Evolutionary conservation across 2,329 filamentous ascomycete genomes (phyloP).

Genomic region (Ophiostoma ulmi): DNA sequence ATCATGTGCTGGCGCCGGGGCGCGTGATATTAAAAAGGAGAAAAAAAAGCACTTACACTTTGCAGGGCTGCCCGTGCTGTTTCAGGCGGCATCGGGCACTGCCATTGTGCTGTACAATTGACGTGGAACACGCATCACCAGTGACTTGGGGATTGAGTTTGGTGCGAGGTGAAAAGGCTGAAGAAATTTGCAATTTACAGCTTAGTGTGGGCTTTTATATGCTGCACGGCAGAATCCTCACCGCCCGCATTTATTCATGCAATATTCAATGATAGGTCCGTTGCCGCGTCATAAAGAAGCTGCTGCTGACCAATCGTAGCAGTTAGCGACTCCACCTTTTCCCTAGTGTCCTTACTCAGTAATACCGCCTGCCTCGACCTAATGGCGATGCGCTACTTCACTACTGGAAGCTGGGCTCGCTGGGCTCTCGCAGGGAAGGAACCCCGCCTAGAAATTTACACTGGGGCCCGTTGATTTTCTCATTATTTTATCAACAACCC

Average conservation of each 20-base stretch:
- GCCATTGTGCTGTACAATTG: not conserved
- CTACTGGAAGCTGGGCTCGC: not conserved
- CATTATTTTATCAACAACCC: conserved; percentile 13
- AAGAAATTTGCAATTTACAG: not conserved
- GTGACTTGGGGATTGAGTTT: not conserved
- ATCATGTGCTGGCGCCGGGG: conserved; percentile 42
- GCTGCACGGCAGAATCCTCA: not conserved
- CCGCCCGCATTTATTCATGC: not conserved
- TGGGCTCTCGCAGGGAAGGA: not conserved
- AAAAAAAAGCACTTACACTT: conserved; percentile 18
- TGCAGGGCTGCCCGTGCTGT: not conserved
- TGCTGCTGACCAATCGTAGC: not conserved
- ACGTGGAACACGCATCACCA: not conserved
- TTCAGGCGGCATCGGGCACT: not conserved
- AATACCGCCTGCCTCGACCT: not conserved
- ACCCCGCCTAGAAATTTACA: conserved; percentile 15
- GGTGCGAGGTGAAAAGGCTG: not conserved
- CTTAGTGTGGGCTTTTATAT: not conserved
- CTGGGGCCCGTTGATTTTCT: conserved; percentile 6
- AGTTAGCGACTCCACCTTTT: not conserved
- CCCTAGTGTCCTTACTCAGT: too few relatives aligned
- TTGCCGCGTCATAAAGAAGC: not conserved
- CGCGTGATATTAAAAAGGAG: conserved; percentile 20
- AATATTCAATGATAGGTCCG: not conserved
- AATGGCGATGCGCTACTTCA: conserved; percentile 1